phyloP scores from a whole-genome alignment of 208 protist species.

The Herpetomonas tarakana region DNA sequence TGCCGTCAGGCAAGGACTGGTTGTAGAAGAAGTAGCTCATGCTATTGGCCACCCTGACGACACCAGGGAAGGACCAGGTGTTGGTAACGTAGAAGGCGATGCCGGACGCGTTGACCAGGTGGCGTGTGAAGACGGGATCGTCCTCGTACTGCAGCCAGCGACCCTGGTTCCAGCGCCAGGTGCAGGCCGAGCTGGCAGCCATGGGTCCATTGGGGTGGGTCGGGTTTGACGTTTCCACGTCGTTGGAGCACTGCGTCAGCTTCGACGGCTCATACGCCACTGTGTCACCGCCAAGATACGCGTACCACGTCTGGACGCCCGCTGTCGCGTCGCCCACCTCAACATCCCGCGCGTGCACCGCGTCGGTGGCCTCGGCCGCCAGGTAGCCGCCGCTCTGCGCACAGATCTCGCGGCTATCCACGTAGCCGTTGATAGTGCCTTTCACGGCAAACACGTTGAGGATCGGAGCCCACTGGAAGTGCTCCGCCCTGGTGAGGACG shows the following conservation, averaged over 20 bases:
- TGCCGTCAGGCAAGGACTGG: background rate
- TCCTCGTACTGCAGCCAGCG: constrained; percentile 27
- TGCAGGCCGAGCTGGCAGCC: constrained; percentile 20
- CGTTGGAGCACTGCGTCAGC: constrained; percentile 7
- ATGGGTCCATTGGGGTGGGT: background rate
- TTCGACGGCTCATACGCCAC: background rate
- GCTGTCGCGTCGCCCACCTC: constrained; percentile 10
- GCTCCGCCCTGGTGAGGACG: too few species aligned
- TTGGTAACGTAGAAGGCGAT: constrained; percentile 33
- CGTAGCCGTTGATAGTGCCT: constrained; percentile 12
- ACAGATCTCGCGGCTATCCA: constrained; percentile 16
- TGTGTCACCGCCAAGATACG: constrained; percentile 27
- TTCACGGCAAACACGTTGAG: constrained; percentile 11
- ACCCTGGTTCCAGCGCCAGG: constrained; percentile 44
- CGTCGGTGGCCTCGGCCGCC: constrained; percentile 18
- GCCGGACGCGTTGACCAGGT: constrained; percentile 7
- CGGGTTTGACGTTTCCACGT: background rate
- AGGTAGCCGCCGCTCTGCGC: constrained; percentile 24
- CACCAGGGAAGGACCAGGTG: too few species aligned
- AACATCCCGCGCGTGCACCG: constrained; percentile 14
- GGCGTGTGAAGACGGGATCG: constrained; percentile 7
- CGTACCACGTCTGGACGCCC: constrained; percentile 20
- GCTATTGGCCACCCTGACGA: background rate
- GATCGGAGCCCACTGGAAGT: constrained; percentile 25
- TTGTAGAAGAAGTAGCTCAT: background rate